These are phyloP conservation scores for Prunus dulcis DNA, from an alignment of 306 rosid species.

Conservation along the genomic window DNA sequence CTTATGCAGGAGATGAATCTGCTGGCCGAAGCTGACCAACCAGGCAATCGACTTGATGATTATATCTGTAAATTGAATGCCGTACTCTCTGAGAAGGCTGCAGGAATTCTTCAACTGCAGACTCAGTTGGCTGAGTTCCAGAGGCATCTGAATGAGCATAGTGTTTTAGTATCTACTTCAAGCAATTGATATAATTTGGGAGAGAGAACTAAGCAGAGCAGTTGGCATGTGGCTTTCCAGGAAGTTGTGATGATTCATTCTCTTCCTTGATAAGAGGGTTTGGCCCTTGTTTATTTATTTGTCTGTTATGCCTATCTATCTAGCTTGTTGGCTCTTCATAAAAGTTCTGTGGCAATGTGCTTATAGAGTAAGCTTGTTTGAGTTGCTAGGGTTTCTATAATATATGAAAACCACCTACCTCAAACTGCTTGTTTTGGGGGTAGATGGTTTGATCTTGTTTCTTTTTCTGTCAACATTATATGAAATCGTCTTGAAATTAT, in stretches of 20 bases:
- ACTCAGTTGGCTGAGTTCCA: slow-evolving; percentile 78
- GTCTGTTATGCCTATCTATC: neutral
- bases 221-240: neutral
- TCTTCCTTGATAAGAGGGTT: slow-evolving; percentile 1
- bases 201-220: slow-evolving; percentile 22
- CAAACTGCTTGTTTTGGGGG: slow-evolving; percentile 12
- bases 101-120: slow-evolving; percentile 74
- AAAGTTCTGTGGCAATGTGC: neutral
- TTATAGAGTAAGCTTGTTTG: neutral
- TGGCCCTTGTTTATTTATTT: neutral
- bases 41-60: slow-evolving; percentile 76
- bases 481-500: neutral
- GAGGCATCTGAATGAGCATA: slow-evolving; percentile 67
- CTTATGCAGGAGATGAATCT: slow-evolving; percentile 82
- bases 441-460: slow-evolving; percentile 2
- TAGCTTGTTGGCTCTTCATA: neutral
- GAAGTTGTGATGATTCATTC: neutral
- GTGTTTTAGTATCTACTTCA: slow-evolving; percentile 53
- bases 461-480: neutral
- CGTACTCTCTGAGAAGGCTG: slow-evolving; percentile 79
- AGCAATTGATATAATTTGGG: slow-evolving; percentile 35
- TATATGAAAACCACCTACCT: slow-evolving; percentile 1
- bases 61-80: slow-evolving; percentile 68
- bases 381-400: neutral
- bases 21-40: slow-evolving; percentile 75